phyloP scores from a whole-genome alignment of 2,329 filamentous ascomycete genomes.

The Botrytis aclada region DNA sequence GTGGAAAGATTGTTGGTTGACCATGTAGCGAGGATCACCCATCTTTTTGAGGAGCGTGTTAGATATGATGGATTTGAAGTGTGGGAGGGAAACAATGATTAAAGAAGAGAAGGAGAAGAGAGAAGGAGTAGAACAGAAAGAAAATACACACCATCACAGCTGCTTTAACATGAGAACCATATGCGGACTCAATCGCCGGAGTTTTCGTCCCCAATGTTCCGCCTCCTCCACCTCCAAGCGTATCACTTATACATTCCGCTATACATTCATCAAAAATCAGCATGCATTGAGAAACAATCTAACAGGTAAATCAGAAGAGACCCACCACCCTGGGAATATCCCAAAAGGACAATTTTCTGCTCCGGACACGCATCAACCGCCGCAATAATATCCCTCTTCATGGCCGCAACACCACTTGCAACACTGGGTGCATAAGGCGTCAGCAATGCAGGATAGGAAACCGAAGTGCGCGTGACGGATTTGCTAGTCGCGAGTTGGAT shows the following conservation, averaged over 20 bases:
- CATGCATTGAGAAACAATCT: neutral
- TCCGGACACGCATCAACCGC: constrained; percentile 1
- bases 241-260: constrained; percentile 11
- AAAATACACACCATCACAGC: neutral
- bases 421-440: neutral
- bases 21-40: constrained; percentile 8
- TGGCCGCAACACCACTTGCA: constrained; percentile 9
- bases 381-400: constrained; percentile 1
- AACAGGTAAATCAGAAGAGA: neutral
- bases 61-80: neutral
- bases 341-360: constrained; percentile 6
- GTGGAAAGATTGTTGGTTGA: neutral
- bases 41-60: neutral
- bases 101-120: neutral
- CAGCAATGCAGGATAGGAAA: neutral
- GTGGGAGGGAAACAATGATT: accelerated
- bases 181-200: neutral
- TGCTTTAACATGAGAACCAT: neutral
- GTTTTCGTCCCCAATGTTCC: neutral
- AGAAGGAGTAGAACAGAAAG: neutral
- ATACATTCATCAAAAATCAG: neutral
- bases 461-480: neutral
- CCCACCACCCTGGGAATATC: constrained; percentile 8
- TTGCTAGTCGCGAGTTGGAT: neutral
- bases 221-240: neutral